phyloP scores from a whole-genome alignment of 129 eudicot genomes.

The Heracleum sosnowskyi region DNA sequence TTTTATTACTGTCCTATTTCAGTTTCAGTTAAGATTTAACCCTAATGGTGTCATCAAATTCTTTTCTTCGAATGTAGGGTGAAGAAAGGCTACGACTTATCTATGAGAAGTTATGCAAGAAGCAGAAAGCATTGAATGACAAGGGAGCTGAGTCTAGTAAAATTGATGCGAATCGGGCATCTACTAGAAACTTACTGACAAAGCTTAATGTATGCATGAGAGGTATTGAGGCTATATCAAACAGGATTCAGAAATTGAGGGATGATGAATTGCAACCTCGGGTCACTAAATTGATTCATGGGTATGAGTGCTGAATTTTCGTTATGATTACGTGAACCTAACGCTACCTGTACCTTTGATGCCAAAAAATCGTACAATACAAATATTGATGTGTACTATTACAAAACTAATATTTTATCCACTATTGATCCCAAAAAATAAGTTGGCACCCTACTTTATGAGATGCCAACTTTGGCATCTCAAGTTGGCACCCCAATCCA shows the following conservation, averaged over 20 bases:
- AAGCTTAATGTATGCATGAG: constrained; percentile 65
- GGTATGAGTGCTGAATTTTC: constrained; percentile 41
- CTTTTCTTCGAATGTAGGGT: constrained; percentile 48
- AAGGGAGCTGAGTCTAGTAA: constrained; percentile 77
- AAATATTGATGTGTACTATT: too few relatives aligned
- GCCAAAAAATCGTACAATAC: too few relatives aligned
- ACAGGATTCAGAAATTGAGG: constrained; percentile 71
- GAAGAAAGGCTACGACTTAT: constrained; percentile 73
- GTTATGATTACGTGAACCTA: neutral
- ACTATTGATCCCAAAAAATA: too few relatives aligned
- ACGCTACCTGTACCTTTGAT: neutral
- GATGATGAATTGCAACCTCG: constrained; percentile 85
- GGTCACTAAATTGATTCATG: constrained; percentile 56
- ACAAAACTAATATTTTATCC: too few relatives aligned
- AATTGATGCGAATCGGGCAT: constrained; percentile 66
- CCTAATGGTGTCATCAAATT: neutral
- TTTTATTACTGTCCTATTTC: neutral
- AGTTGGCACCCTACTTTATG: too few relatives aligned
- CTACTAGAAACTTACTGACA: constrained; percentile 49
- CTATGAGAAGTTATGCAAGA: constrained; percentile 79
- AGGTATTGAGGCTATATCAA: constrained; percentile 66
- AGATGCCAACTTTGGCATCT: too few relatives aligned
- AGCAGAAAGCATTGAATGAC: constrained; percentile 54
- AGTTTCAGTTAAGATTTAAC: neutral
- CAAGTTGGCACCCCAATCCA: too few relatives aligned